Base-by-base conservation (phyloP, 768 basidiomycete species). In the Termitomyces sp. region DNA sequence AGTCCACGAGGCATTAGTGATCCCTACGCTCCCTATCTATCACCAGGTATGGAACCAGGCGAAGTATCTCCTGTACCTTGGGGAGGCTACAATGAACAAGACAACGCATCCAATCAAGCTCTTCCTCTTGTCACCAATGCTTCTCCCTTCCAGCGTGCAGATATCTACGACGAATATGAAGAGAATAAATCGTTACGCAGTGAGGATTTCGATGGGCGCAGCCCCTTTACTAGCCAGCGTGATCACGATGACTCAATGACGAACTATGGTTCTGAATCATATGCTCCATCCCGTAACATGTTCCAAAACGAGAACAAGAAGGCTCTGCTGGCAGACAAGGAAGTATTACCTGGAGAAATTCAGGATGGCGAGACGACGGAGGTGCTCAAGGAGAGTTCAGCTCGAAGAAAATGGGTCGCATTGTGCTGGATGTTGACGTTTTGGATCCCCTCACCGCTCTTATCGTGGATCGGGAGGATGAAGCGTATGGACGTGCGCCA, bases 241-340 rank as follows among this genome's bases (percentile, higher is more conserved):
- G 90, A 91, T 59, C 81, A 85, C 30, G 90, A 90, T 58, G 91
- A 94, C 43, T 80, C 85, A 0, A 78, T 78, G 45, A 93, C 91
- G 0, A 89, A 91, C 65, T 86, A 89, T 61, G 94, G 94, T 3
- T 91, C 91, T 3, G 94, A 97, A 67, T 90, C 89, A 0, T 98
- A 97, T 64, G 95, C 94, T 0, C 95, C 95, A 0, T 94, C 91
- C 0, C 75, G 92, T 32, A 97, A 97, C 64, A 98, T 97, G 95
- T 97, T 98, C 81, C 86, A 89, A 61, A 85, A 84, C 58, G 79
- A 84, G 1, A 88, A 93, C 59, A 88, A 85, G 67, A 82, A 85
- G 59, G 86, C 79, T 5, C 45, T 62, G 3, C 63, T 88, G 41
- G 71, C 81, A 37, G 89, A 91, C 61, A 94, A 94, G 74, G 93